Evolutionary conservation across 345 rosid genomes (phyloP), one percentile per base, ranked within the genome.

Genomic region (Gossypioides kirkii): DNA sequence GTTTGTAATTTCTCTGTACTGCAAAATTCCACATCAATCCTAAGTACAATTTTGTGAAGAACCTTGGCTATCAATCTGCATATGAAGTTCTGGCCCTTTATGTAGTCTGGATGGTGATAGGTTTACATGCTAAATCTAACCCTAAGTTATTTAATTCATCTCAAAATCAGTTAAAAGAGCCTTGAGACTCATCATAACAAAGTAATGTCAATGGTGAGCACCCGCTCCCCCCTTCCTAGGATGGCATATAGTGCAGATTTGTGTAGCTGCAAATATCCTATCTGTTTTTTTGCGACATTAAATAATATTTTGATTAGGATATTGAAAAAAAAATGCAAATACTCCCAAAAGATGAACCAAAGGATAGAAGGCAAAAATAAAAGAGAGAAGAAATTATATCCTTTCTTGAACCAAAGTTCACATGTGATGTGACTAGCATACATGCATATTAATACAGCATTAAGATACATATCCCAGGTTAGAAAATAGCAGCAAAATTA

Each of bases 401-500:
- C 25, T 38, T 61, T 61, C 65, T 61, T 16, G 43, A n/a, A 26
- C 49, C 26, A 46, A 18, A n/a, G 49, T 63, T 38, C 12, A n/a
- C 36, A 20, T 38, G 49, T 66, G 18, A 20, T n/a, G 49, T 66
- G 18, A 14, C 54, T 66, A 22, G 3, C 50, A 46, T 23, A 45
- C 22, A 67, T 68, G 42, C 43, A 52, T 26, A 47, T 70, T 46
- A 46, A 67, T 46, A 56, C 76, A 73, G 41, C 69, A 62, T 54
- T 10, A 67, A 38, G 6, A 43, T 4, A 68, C 62, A 61, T 50
- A 53, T 59, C 11, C 25, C 52, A 77, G 12, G 71, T 50, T 28
- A 62, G 64, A 65, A 23, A 72, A 78, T 61, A 68, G 73, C 69
- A 68, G 75, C 56, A 82, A 71, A 69, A 75, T 78, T 79, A 80